A percentile compares a stretch with the other conserved stretches of the same genome.
These are phyloP conservation scores for Ceratobasidium theobromae DNA, from an alignment of 1,284 basidiomycete genomes.

Conservation along the genomic window DNA sequence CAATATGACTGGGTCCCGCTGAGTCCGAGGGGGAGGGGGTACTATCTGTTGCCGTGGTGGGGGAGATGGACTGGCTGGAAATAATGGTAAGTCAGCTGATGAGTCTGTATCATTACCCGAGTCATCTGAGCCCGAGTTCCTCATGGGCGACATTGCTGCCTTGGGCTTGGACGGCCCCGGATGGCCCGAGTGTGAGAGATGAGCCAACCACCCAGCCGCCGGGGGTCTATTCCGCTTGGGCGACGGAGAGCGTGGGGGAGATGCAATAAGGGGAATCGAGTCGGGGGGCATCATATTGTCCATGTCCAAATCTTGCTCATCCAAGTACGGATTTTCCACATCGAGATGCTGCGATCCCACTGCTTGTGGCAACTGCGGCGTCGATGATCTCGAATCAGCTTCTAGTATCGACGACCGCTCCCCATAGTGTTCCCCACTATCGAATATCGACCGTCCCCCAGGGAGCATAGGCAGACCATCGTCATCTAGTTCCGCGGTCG, in stretches of 20 bases:
- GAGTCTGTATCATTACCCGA: conserved; percentile 18
- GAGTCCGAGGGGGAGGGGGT: conserved; percentile 39
- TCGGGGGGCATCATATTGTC: conserved; percentile 71
- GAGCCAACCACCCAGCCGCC: conserved; percentile 68
- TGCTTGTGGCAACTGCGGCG: conserved; percentile 27
- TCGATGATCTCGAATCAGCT: conserved; percentile 37
- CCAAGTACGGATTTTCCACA: conserved; percentile 35
- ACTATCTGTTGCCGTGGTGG: conserved; percentile 50
- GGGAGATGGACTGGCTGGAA: conserved; percentile 50
- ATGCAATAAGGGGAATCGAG: conserved; percentile 55
- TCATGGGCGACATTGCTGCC: conserved; percentile 51
- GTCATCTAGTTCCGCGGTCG: conserved; percentile 34
- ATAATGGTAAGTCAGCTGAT: conserved; percentile 32
- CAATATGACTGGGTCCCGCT: conserved; percentile 43
- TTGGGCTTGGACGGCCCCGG: conserved; percentile 43
- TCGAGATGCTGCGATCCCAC: conserved; percentile 22
- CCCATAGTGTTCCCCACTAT: conserved; percentile 55
- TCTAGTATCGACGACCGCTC: conserved; percentile 33
- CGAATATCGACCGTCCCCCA: conserved; percentile 30
- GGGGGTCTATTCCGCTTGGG: conserved; percentile 44
- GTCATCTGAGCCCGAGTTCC: conserved; percentile 18
- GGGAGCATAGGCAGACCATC: conserved; percentile 35
- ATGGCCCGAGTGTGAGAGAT: conserved; percentile 55
- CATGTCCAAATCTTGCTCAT: conserved; percentile 44
- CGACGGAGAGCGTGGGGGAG: conserved; percentile 40